These are phyloP conservation scores for Colletotrichum caudatum DNA, from an alignment of 2,329 filamentous ascomycete species.

Conservation along the genomic window DNA sequence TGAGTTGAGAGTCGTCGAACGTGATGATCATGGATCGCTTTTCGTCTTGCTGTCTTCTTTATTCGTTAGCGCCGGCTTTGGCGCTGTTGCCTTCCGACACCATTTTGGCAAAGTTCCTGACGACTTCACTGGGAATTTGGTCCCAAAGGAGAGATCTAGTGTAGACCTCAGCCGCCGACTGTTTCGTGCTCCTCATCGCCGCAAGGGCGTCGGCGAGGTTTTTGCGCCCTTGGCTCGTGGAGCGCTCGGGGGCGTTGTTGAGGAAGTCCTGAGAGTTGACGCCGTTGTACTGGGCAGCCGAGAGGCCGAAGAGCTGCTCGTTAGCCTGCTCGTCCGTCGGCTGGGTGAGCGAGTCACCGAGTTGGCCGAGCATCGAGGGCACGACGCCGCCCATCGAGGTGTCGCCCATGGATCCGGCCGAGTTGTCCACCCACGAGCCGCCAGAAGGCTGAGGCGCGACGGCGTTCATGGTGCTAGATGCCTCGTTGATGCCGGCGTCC, in stretches of 20 bases:
- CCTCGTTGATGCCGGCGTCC: conserved; percentile 74
- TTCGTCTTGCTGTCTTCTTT: conserved; percentile 49
- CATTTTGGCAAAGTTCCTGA: conserved; percentile 92
- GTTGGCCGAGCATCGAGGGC: conserved; percentile 72
- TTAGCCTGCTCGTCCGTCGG: conserved; percentile 87
- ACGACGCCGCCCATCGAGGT: conserved; percentile 62
- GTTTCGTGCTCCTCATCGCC: conserved; percentile 80
- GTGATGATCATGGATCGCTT: conserved; percentile 32
- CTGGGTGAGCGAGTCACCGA: conserved; percentile 76
- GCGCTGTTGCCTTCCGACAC: conserved; percentile 78
- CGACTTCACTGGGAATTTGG: conserved; percentile 90
- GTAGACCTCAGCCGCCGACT: conserved; percentile 87
- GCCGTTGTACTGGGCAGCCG: conserved; percentile 88
- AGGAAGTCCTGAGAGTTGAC: conserved; percentile 82
- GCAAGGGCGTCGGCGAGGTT: conserved; percentile 85
- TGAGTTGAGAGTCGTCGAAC: conserved; percentile 41
- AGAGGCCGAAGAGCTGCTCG: conserved; percentile 88
- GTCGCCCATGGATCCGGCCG: conserved; percentile 56
- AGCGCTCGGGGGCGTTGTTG: conserved; percentile 65
- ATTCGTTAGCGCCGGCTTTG: conserved; percentile 53
- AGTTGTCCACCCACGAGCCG: conserved; percentile 58
- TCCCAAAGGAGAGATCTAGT: conserved; percentile 94
- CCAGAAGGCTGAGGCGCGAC: conserved; percentile 66
- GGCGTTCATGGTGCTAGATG: conserved; percentile 58
- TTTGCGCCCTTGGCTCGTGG: conserved; percentile 73